phyloP scores from a whole-genome alignment of 306 rosid species.

The Carpinus viminea region DNA sequence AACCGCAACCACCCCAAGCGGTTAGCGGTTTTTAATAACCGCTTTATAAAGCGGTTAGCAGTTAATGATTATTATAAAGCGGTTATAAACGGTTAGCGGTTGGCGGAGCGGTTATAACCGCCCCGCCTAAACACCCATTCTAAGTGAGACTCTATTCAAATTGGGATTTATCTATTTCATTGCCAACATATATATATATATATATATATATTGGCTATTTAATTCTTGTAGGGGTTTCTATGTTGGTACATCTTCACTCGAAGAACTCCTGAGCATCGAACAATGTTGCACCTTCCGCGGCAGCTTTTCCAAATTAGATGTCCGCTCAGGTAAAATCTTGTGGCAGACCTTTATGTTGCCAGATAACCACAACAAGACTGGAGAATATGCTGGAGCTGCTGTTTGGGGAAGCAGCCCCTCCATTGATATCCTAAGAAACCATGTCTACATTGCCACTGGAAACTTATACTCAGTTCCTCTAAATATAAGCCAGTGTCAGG shows the following conservation, averaged over 20 bases:
- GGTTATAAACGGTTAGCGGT: too few relatives aligned
- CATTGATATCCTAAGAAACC: constrained; percentile 46
- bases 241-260: constrained; percentile 45
- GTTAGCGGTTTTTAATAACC: too few relatives aligned
- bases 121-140: too few relatives aligned
- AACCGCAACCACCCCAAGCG: too few relatives aligned
- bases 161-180: too few relatives aligned
- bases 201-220: background rate
- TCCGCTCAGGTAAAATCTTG: constrained; percentile 32
- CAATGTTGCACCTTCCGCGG: constrained; percentile 65
- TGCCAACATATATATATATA: background rate
- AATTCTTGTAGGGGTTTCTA: constrained; percentile 30
- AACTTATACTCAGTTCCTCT: constrained; percentile 58
- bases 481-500: constrained; percentile 45
- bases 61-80: too few relatives aligned
- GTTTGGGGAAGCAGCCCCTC: constrained; percentile 83
- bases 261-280: constrained; percentile 34
- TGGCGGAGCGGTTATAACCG: too few relatives aligned
- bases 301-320: constrained; percentile 44
- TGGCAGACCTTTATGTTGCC: constrained; percentile 68
- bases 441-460: constrained; percentile 57
- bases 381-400: constrained; percentile 59
- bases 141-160: too few relatives aligned
- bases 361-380: constrained; percentile 31
- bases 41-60: too few relatives aligned